Base-by-base conservation (phyloP, 768 basidiomycete species). In the Brasilioporus rufonigricans region DNA sequence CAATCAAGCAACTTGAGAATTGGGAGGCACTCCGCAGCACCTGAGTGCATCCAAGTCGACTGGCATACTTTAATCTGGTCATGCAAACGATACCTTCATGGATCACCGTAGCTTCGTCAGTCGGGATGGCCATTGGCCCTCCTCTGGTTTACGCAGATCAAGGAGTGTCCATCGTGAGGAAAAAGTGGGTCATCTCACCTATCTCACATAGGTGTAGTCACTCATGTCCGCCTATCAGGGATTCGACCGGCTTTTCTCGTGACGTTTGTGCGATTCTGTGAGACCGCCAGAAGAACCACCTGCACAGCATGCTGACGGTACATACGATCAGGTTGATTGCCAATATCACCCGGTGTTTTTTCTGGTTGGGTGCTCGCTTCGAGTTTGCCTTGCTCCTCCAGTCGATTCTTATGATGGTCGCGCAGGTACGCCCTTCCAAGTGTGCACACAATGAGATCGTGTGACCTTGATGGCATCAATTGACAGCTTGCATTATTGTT, bases 291-390 rank as follows among this genome's bases (percentile, higher is more conserved):
- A 39, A 48, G 32, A 43, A 36, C 14, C 50, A 26, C 56, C 38
- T 31, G 24, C 38, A 41, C 26, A 36, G 44, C 43, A 23, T 40
- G 48, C 55, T 64, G 46, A 66, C 19, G 23, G 38, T 23, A 35
- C 55, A 49, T 48, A 38, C 50, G 52, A 39, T 24, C 49, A 91
- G 89, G 61, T 76, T 92, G 31, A 77, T 89, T 55, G 89, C 91
- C 47, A 93, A 93, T 70, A 91, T 93, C 50, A 87, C 87, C 24
- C 80, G 91, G 64, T 93, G 91, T 70, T 93, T 92, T 77, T 93
- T 93, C 73, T 93, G 91, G 91, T 73, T 93, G 33, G 91, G 91
- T 52, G 76, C 85, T 36, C 87, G 65, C 49, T 93, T 91, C 68
- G 91, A 93, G 73, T 71, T 80, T 44, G 80, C 91, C 2, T 72